phyloP scores from a whole-genome alignment of 1,284 basidiomycete species.

The Cryptococcus sp. region DNA sequence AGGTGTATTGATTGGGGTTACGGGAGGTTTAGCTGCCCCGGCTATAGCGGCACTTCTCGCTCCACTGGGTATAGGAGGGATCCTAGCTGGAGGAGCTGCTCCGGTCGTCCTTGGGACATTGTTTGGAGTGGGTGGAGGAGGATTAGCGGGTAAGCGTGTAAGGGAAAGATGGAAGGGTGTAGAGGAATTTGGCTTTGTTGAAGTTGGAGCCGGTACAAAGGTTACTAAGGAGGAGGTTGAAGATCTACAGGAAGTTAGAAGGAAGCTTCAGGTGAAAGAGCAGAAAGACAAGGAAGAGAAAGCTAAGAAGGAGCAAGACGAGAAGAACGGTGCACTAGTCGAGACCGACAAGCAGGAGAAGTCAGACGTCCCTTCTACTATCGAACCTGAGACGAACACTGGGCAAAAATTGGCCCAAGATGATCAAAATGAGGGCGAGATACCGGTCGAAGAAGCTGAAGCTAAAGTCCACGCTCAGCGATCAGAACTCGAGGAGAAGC shows the following conservation, averaged over 20 bases:
- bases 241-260: conserved; percentile 28
- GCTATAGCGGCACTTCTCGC: conserved; percentile 51
- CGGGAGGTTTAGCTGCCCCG: conserved; percentile 54
- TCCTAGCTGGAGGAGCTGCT: conserved; percentile 48
- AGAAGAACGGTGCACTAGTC: background rate
- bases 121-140: conserved; percentile 53
- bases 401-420: conserved; percentile 9
- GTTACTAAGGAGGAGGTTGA: conserved; percentile 36
- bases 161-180: conserved; percentile 53
- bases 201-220: conserved; percentile 42
- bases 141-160: conserved; percentile 51
- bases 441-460: background rate
- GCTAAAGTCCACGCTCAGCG: conserved; percentile 17
- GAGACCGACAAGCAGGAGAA: conserved; percentile 1
- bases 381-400: conserved; percentile 5
- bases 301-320: background rate
- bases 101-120: conserved; percentile 52
- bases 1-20: conserved; percentile 52
- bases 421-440: conserved; percentile 8
- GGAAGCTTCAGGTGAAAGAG: conserved; percentile 7
- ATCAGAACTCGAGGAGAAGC: conserved; percentile 22
- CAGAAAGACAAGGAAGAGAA: background rate
- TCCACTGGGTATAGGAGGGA: conserved; percentile 46
- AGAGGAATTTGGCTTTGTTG: conserved; percentile 51
- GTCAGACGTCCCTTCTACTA: background rate